A percentile compares a stretch with the other conserved stretches of the same genome.
These are phyloP conservation scores for Fusarium haematococcum DNA, from an alignment of 2,329 filamentous ascomycete species.

Conservation along the genomic window DNA sequence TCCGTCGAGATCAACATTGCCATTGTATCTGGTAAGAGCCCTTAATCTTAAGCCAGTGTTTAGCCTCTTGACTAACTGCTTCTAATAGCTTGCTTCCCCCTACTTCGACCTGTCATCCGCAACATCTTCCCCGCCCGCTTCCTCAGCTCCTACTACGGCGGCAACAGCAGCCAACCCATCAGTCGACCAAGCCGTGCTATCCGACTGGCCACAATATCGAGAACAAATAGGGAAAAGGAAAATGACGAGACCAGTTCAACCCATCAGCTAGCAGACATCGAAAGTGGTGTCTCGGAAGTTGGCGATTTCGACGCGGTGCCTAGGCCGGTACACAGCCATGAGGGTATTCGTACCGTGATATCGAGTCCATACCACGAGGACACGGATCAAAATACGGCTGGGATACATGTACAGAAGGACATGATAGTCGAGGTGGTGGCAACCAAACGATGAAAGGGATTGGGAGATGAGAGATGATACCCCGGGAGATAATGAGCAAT, in stretches of 20 bases:
- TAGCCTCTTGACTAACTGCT: background rate
- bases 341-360: slow-evolving; percentile 22
- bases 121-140: slow-evolving; percentile 27
- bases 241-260: slow-evolving; percentile 33
- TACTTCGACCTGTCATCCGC: slow-evolving; percentile 35
- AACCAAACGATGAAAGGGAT: background rate
- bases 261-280: slow-evolving; percentile 26
- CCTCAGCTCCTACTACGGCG: slow-evolving; percentile 29
- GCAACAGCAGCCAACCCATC: slow-evolving; percentile 26
- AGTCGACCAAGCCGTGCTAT: slow-evolving; percentile 32
- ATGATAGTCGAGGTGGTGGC: slow-evolving; percentile 21
- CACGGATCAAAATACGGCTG: background rate
- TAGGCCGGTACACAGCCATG: background rate
- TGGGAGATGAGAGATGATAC: background rate
- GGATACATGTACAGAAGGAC: slow-evolving; percentile 26
- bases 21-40: slow-evolving; percentile 29
- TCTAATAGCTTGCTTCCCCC: slow-evolving; percentile 34
- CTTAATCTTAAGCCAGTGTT: background rate
- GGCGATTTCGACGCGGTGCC: background rate
- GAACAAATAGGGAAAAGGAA: slow-evolving; percentile 9
- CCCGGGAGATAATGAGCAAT: background rate
- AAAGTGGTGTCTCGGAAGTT: slow-evolving; percentile 2
- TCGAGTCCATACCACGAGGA: slow-evolving; percentile 8
- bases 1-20: slow-evolving; percentile 39
- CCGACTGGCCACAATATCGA: slow-evolving; percentile 11